Evolutionary conservation across 306 rosid genomes (phyloP).

Genomic region (Quercus bicolor): DNA sequence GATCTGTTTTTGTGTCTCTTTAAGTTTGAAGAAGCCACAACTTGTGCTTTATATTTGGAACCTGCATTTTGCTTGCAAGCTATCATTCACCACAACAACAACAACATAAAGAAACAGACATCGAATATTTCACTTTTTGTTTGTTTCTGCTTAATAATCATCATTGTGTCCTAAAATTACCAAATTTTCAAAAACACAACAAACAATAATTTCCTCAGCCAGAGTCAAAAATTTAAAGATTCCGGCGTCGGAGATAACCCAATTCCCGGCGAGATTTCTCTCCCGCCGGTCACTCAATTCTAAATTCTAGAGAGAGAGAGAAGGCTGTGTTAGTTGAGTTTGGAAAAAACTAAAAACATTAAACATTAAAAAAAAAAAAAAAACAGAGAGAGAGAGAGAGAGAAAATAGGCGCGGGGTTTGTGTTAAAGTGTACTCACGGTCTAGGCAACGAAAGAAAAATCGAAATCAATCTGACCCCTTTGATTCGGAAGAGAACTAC

Average conservation of each 20-base stretch:
- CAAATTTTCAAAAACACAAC: not conserved
- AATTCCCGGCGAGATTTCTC: slow-evolving; percentile 49
- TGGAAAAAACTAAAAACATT: not conserved
- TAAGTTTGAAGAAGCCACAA: not conserved
- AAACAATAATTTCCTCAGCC: not conserved
- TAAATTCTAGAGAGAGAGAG: slow-evolving; percentile 28
- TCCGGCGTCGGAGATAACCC: slow-evolving; percentile 14
- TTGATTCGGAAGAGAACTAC: not conserved
- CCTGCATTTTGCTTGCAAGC: slow-evolving; percentile 10
- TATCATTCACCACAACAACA: slow-evolving; percentile 15
- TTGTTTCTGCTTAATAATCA: slow-evolving; percentile 12
- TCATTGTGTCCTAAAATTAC: not conserved
- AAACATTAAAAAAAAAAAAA: not conserved
- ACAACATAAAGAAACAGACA: not conserved
- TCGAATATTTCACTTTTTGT: not conserved
- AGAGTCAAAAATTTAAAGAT: not conserved
- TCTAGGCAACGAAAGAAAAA: not conserved
- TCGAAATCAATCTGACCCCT: not conserved
- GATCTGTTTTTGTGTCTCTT: not conserved
- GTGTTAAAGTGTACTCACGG: not conserved
- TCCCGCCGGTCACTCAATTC: slow-evolving; percentile 58
- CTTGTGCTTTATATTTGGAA: not conserved
- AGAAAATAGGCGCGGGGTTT: slow-evolving; percentile 36
- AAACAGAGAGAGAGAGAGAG: not conserved
- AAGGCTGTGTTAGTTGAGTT: slow-evolving; percentile 42